Base-by-base conservation (phyloP, 2,329 filamentous ascomycete species). In the Cladosporium sp. region DNA sequence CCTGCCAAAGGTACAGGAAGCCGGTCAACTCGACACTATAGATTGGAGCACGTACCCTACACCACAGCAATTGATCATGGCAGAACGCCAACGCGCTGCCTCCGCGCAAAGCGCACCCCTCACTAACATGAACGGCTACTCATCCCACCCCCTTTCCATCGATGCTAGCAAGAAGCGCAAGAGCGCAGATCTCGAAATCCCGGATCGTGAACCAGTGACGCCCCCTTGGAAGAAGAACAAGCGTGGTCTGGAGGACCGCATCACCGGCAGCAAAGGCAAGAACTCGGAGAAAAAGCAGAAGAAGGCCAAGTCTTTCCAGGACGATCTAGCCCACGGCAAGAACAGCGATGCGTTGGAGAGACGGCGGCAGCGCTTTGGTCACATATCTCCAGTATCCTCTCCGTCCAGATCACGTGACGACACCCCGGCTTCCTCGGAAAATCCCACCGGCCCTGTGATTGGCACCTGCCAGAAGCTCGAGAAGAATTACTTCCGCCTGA, bases 401-500 rank as follows among this genome's bases (percentile, higher is more conserved):
- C 82, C 58, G 69, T 57, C 51, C 44, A 76, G 50, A 50, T 63
- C 65, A 43, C 70, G 64, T 61, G 73, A 73, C 59, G 75, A 76
- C 54, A 74, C 77, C 41, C 73, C 77, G 39, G n/a, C n/a, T n/a
- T 69, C 71, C 36, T 68, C 70, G 58, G 66, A 69, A 52, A 65
- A 70, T 52, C 47, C 47, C 11, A 69, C 73, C 57, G 81, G 80
- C 54, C 93, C 93, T 9, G 85, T 97, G 29, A 80, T 96, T 54
- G 93, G 93, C 59, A 89, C 87, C 40, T 92, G 86, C 68, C 81
- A 90, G 69, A 79, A 77, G 19, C 76, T 97, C 60, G 92, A 97
- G 72, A 99, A 99, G 78, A 85, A 83, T 65, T 99, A 96, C 67
- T 87, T 97, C 65, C 90, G 93, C 56, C 79, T 99, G 67, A 99